These are phyloP conservation scores for Mortierella sp. DNA, from an alignment of 371 early-diverging fungal genomes.

Conservation along the genomic window DNA sequence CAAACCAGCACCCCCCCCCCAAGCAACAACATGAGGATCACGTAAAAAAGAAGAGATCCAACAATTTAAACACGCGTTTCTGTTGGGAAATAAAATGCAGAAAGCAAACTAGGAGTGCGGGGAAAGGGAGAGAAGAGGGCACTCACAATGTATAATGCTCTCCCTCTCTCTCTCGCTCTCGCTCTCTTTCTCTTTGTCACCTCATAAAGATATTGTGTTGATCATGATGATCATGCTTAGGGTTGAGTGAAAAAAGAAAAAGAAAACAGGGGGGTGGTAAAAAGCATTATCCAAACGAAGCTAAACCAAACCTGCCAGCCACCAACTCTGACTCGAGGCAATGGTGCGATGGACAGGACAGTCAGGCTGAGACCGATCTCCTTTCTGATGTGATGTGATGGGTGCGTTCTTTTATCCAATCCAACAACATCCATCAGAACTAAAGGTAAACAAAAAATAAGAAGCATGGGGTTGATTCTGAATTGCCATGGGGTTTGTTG, in stretches of 20 bases:
- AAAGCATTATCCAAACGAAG: no score
- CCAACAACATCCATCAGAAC: no score
- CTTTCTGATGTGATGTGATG: neutral
- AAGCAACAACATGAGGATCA: neutral
- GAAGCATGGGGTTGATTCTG: constrained; percentile 12
- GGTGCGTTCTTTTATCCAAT: neutral
- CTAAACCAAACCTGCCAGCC: neutral
- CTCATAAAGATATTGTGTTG: neutral
- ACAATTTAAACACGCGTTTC: neutral
- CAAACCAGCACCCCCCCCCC: neutral
- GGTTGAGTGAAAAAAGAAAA: neutral
- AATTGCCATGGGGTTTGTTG: neutral
- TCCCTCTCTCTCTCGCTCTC: no score
- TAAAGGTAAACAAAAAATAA: neutral
- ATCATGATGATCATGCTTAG: neutral
- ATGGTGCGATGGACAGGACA: neutral
- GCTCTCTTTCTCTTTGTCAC: no score
- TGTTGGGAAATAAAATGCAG: neutral
- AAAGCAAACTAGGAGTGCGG: neutral
- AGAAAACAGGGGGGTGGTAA: neutral
- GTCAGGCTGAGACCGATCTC: neutral
- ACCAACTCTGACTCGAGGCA: neutral
- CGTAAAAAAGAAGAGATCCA: neutral
- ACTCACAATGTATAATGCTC: neutral
- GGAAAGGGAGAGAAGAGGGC: neutral